Evolutionary conservation across 495 filamentous ascomycete genomes (phyloP).

Genomic region (Aspergillus cristatus): DNA sequence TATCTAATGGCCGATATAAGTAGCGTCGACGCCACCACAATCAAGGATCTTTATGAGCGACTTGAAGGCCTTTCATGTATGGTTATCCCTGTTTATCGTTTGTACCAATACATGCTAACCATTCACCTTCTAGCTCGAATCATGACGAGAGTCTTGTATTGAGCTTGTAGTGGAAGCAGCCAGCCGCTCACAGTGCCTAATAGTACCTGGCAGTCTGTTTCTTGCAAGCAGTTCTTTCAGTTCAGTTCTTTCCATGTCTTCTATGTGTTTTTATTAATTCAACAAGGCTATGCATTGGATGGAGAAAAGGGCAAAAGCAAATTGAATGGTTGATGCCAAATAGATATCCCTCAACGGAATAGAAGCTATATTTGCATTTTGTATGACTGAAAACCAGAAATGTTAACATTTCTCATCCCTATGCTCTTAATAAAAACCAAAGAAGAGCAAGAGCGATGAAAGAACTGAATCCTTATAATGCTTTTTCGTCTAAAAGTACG

Average conservation of each 20-base stretch:
- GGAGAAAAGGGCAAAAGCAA: neutral
- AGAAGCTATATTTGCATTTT: neutral
- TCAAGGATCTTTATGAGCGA: conserved; percentile 74
- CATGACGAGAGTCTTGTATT: conserved; percentile 83
- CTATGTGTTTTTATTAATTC: too few relatives aligned
- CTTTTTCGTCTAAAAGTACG: too few relatives aligned
- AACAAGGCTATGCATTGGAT: too few relatives aligned
- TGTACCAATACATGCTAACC: conserved; percentile 4
- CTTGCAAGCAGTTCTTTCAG: too few relatives aligned
- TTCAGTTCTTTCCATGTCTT: too few relatives aligned
- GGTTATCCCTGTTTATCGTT: conserved; percentile 22
- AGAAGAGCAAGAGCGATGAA: too few relatives aligned
- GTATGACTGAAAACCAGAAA: neutral
- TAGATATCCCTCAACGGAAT: conserved; percentile 9
- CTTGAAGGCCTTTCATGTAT: conserved; percentile 75
- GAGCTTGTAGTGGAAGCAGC: conserved; percentile 16
- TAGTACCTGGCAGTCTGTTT: too few relatives aligned
- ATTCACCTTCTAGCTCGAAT: conserved; percentile 54
- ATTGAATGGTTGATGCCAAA: neutral
- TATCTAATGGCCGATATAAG: conserved; percentile 98
- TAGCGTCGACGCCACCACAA: conserved; percentile 65
- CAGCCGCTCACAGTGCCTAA: too few relatives aligned
- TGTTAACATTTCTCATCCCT: neutral
- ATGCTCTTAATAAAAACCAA: too few relatives aligned
- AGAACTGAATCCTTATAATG: too few relatives aligned